These are phyloP conservation scores for Phytophthora sp. DNA, from an alignment of 352 stramenopile genomes.

Conservation along the genomic window DNA sequence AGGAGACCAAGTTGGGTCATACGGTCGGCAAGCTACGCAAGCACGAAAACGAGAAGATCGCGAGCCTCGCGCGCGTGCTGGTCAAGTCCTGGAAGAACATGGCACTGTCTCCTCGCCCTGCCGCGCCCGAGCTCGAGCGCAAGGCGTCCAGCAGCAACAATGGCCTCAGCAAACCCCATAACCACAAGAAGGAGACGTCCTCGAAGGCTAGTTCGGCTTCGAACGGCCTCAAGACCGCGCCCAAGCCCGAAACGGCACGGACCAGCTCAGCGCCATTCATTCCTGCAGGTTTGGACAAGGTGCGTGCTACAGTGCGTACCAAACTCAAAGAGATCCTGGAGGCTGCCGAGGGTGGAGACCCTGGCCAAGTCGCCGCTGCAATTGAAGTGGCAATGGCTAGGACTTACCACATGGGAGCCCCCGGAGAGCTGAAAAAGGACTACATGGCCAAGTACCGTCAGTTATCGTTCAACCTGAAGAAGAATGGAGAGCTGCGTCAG, in stretches of 20 bases:
- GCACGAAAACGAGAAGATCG: conserved; percentile 85
- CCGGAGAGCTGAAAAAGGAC: conserved; percentile 86
- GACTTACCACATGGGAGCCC: conserved; percentile 69
- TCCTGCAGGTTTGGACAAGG: conserved; percentile 72
- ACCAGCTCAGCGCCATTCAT: conserved; percentile 55
- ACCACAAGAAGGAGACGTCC: conserved; percentile 31
- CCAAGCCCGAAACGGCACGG: conserved; percentile 28
- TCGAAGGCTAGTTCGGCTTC: conserved; percentile 15
- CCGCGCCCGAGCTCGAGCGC: conserved; percentile 8
- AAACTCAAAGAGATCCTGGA: conserved; percentile 84
- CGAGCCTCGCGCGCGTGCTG: conserved; percentile 72
- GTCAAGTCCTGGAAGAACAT: conserved; percentile 91
- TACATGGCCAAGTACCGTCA: conserved; percentile 90
- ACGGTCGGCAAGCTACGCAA: conserved; percentile 90
- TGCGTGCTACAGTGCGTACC: conserved; percentile 76
- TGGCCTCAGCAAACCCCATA: conserved; percentile 23
- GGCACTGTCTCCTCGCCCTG: conserved; percentile 65
- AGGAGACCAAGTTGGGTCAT: conserved; percentile 86
- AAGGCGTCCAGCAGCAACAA: conserved; percentile 37
- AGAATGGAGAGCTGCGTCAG: conserved; percentile 82
- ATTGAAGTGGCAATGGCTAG: conserved; percentile 83
- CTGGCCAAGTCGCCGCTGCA: conserved; percentile 60
- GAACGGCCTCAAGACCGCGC: conserved; percentile 37
- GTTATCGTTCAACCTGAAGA: conserved; percentile 93
- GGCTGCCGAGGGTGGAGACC: conserved; percentile 51